phyloP scores from a whole-genome alignment of 495 filamentous ascomycete genomes.

The Lineolata rhizophorae region DNA sequence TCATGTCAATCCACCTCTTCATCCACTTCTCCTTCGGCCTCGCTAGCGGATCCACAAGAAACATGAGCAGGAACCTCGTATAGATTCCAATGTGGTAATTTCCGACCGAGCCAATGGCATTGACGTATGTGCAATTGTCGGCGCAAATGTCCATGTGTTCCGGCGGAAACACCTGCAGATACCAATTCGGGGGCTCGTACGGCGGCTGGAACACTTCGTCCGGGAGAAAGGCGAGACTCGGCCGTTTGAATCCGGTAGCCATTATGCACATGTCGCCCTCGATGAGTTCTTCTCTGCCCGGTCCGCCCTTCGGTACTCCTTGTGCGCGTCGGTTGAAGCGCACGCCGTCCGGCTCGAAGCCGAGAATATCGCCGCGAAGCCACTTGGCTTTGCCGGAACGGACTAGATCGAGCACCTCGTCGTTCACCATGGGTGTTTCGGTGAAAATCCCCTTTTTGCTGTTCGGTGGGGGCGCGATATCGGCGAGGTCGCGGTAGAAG shows the following conservation, averaged over 20 bases:
- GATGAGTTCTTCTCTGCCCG: slow-evolving; percentile 37
- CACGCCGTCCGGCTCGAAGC: slow-evolving; percentile 40
- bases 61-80: slow-evolving; percentile 68
- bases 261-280: slow-evolving; percentile 58
- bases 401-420: slow-evolving; percentile 54
- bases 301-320: slow-evolving; percentile 52
- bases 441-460: slow-evolving; percentile 47
- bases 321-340: slow-evolving; percentile 45
- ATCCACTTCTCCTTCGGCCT: slow-evolving; percentile 50
- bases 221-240: slow-evolving; percentile 50
- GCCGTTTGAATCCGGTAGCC: slow-evolving; percentile 63
- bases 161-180: slow-evolving; percentile 61
- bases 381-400: slow-evolving; percentile 55
- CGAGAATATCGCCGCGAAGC: slow-evolving; percentile 58
- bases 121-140: slow-evolving; percentile 70
- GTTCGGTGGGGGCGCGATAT: slow-evolving; percentile 36
- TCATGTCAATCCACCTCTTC: slow-evolving; percentile 76
- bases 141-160: slow-evolving; percentile 34
- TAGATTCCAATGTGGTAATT: slow-evolving; percentile 86
- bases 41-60: slow-evolving; percentile 56
- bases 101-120: slow-evolving; percentile 59
- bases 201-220: slow-evolving; percentile 43
- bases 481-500: slow-evolving; percentile 70
- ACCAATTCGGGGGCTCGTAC: slow-evolving; percentile 70
- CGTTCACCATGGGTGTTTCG: slow-evolving; percentile 72